phyloP scores from a whole-genome alignment of 1,284 basidiomycete species.

The Cerioporus squamosus region DNA sequence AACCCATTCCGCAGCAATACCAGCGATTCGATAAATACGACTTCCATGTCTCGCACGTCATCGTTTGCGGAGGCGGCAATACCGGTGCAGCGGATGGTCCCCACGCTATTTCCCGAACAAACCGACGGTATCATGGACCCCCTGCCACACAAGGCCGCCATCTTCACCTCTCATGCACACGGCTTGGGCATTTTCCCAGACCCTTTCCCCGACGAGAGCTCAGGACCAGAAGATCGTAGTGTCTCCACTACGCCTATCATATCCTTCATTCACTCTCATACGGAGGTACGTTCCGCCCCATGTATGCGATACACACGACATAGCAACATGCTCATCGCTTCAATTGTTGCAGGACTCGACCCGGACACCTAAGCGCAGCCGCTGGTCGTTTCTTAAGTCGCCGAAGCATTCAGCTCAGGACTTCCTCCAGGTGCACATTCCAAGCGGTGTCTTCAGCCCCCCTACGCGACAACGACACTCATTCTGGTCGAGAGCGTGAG shows the following conservation, averaged over 20 bases:
- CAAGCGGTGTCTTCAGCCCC: conserved; percentile 20
- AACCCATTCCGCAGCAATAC: conserved; percentile 19
- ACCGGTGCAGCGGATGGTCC: conserved; percentile 12
- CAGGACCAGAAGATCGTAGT: not conserved
- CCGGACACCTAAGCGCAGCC: not conserved
- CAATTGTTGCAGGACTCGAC: too few relatives aligned
- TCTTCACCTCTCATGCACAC: conserved; percentile 3
- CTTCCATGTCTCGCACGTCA: conserved; percentile 2
- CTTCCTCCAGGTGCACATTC: conserved; percentile 27
- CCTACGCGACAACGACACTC: conserved; percentile 12
- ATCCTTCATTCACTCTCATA: not conserved
- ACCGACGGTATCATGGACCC: not conserved
- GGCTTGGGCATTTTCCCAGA: not conserved
- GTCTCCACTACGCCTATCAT: not conserved
- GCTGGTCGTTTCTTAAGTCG: conserved; percentile 9
- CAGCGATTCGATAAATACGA: conserved; percentile 6
- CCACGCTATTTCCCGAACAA: not conserved
- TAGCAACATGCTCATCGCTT: too few relatives aligned
- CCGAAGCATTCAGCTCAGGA: conserved; percentile 6
- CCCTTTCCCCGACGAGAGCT: conserved; percentile 4
- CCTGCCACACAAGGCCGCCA: conserved; percentile 10
- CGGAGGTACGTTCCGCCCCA: not conserved
- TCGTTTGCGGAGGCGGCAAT: conserved; percentile 6
- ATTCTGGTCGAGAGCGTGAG: conserved; percentile 23
- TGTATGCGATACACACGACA: not conserved